Evolutionary conservation across 345 rosid genomes (phyloP), one percentile per base, ranked within the genome.

Genomic region (Sisymbrium altissimum): DNA sequence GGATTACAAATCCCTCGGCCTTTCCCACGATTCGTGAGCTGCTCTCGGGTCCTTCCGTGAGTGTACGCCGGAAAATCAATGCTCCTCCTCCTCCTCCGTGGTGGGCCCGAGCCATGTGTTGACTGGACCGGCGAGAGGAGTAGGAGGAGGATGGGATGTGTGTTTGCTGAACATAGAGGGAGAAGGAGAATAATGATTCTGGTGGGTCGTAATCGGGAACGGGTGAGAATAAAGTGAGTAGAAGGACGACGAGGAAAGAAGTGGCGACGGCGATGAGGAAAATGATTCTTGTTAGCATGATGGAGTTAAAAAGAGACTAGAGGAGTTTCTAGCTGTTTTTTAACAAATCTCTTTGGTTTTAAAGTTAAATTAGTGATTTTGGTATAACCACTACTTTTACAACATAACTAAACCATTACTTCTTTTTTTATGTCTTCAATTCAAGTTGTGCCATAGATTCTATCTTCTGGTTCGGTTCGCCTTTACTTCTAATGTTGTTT

Each of bases 1-100:
- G 95, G 41, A 91, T 83, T 33, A 89, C 81, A 74, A 94, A 89
- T 4, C 97, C 98, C 49, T 87, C 93, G 1, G 97, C 96, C 55
- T 81, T 85, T 6, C 97, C 95, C 0, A 89, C 82, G 2, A 84
- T 72, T 29, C 83, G 76, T 1, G 96, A 94, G n/a, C 86, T 88
- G 82, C 83, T 87, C 41, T 86, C 75, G 0, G 93, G 95, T 53
- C 93, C 92, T 65, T 94, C 84, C 0, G 89, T 94, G 29, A 94
- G 83, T 0, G 77, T 68, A 0, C 84, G 86, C 41, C 83, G 96
- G 66, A 88, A 94, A 53, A 85, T 75, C 70, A 91, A 79, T 0
- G 93, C 97, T 52, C 86, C 86, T 1, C 73, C 64, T 45, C 58
- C 25, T 6, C 41, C 12, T 49, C 27, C 14, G 12, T 25, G 40